phyloP scores from a whole-genome alignment of 2,329 filamentous ascomycete species.

The Xylaria sp. region DNA sequence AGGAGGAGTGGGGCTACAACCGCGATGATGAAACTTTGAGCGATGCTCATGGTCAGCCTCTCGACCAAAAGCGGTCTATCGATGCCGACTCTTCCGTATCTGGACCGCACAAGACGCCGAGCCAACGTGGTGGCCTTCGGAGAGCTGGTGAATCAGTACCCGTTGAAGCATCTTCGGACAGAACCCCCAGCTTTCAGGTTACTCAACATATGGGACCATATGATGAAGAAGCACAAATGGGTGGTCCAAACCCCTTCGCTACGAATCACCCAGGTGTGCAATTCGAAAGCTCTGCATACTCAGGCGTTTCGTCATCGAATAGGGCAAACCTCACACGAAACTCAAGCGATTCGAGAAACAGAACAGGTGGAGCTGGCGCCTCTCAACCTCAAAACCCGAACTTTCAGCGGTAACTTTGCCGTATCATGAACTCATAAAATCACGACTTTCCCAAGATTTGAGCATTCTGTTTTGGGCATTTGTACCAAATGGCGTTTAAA shows the following conservation, averaged over 20 bases:
- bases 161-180: conserved; percentile 30
- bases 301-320: conserved; percentile 32
- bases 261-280: conserved; percentile 20
- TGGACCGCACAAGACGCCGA: conserved; percentile 44
- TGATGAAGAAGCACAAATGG: conserved; percentile 49
- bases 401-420: conserved; percentile 38
- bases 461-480: conserved; percentile 23
- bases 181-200: conserved; percentile 44
- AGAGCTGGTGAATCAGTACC: conserved; percentile 47
- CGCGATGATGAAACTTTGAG: conserved; percentile 51
- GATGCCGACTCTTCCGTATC: conserved; percentile 50
- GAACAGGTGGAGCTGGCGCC: conserved; percentile 29
- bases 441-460: conserved; percentile 10
- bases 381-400: conserved; percentile 22
- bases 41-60: conserved; percentile 45
- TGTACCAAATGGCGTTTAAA: conserved; percentile 33
- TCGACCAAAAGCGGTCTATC: conserved; percentile 51
- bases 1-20: conserved; percentile 54
- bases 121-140: conserved; percentile 47
- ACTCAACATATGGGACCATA: conserved; percentile 45
- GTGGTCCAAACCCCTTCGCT: conserved; percentile 42
- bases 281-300: conserved; percentile 31
- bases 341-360: conserved; percentile 3
- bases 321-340: conserved; percentile 25
- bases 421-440: conserved; percentile 7